Percentiles rank a stretch among this genome's conserved stretches.
Evolutionary conservation across 192 early-diverging fungal species (phyloP).

Genomic region (Coemansia sp.): DNA sequence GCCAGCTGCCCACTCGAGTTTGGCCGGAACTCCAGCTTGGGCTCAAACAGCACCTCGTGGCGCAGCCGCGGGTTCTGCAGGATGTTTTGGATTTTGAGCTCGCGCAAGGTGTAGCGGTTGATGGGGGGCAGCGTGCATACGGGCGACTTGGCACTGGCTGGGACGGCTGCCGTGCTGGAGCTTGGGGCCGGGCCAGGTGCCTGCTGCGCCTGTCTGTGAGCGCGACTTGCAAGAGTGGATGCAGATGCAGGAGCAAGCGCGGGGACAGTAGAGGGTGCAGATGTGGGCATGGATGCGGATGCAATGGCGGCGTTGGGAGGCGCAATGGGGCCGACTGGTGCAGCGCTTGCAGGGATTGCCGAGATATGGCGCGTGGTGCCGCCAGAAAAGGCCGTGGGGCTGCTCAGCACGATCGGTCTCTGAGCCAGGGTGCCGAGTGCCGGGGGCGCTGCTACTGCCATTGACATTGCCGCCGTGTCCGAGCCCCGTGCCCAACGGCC

Average conservation of each 20-base stretch:
- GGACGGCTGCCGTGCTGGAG: neutral
- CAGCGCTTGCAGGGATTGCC: conserved; percentile 3
- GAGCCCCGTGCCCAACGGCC: conserved; percentile 2
- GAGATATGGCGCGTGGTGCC: neutral
- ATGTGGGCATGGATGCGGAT: neutral
- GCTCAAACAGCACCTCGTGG: conserved; percentile 89
- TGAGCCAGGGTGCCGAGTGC: neutral
- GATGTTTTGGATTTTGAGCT: conserved; percentile 80
- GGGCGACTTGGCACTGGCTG: neutral
- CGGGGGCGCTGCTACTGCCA: neutral
- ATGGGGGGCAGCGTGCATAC: conserved; percentile 62
- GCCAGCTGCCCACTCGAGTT: conserved; percentile 75
- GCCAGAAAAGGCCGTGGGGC: neutral
- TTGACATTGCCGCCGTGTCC: neutral
- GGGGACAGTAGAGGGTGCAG: neutral
- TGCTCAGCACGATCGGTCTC: conserved; percentile 1
- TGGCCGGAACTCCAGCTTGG: conserved; percentile 85
- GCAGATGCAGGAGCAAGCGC: neutral
- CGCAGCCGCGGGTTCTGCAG: conserved; percentile 81
- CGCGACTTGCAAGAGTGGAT: neutral
- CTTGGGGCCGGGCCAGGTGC: neutral
- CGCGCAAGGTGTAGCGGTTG: conserved; percentile 83
- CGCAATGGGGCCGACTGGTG: neutral
- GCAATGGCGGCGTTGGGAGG: conserved; percentile 1
- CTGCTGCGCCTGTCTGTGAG: conserved; percentile 3